phyloP scores from a whole-genome alignment of 176 grass and related monocot species.

The Cymbopogon citratus region DNA sequence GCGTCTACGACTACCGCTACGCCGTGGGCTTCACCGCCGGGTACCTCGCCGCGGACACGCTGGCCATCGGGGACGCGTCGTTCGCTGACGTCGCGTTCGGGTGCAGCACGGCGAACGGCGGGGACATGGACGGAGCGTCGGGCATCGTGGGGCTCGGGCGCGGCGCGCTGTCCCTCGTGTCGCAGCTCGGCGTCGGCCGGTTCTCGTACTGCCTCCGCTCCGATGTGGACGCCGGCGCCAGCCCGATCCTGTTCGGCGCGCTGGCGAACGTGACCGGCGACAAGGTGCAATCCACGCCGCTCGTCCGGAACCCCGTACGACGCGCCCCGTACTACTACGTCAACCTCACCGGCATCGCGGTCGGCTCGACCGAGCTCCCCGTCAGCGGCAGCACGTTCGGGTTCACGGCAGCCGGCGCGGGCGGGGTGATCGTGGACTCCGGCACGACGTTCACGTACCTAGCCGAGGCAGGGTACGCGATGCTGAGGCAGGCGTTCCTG shows the following conservation, averaged over 20 bases:
- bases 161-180: no score
- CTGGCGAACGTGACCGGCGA: conserved; percentile 31
- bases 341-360: conserved; percentile 47
- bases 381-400: conserved; percentile 33
- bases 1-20: conserved; percentile 47
- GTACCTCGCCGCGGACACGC: conserved; percentile 33
- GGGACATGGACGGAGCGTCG: no score
- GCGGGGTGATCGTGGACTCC: conserved; percentile 58
- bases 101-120: conserved; percentile 30
- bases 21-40: conserved; percentile 17
- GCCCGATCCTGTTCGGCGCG: conserved; percentile 48
- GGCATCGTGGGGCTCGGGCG: no score
- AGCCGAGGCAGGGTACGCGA: conserved; percentile 29
- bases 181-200: conserved; percentile 19
- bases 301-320: conserved; percentile 28
- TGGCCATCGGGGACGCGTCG: background rate
- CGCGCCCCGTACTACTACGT: conserved; percentile 49
- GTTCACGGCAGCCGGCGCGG: conserved; percentile 15
- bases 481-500: conserved; percentile 27
- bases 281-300: conserved; percentile 33
- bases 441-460: conserved; percentile 49
- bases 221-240: conserved; percentile 1
- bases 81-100: conserved; percentile 40
- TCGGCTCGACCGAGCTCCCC: conserved; percentile 26
- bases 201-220: conserved; percentile 60